Conservation (phyloP, 345 rosid genomes). For the Hibiscus trionum region DNA sequence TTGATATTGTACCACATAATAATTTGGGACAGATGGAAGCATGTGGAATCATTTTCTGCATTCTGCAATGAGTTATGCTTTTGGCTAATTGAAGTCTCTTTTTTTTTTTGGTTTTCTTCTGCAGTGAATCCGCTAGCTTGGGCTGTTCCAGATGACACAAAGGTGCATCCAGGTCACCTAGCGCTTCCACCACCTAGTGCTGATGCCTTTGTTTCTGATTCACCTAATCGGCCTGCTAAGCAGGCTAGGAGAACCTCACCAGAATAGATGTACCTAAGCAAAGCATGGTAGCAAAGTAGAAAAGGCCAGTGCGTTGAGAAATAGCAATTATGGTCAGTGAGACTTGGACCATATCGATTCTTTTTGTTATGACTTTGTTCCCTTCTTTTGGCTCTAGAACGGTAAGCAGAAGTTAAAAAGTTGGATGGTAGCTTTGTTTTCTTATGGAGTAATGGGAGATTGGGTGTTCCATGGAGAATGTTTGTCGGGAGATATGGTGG, state of each 20-base stretch:
- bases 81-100: neutral
- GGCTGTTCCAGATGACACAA: conserved; percentile 29
- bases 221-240: conserved; percentile 17
- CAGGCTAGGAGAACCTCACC: conserved; percentile 19
- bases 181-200: conserved; percentile 17
- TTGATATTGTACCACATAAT: neutral
- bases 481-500: neutral
- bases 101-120: neutral
- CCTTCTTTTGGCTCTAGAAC: neutral
- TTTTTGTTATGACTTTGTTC: neutral
- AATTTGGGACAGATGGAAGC: neutral
- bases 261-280: neutral
- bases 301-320: neutral
- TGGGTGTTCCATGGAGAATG: neutral
- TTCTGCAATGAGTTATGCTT: neutral
- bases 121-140: conserved; percentile 44
- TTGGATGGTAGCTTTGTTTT: neutral
- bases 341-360: neutral
- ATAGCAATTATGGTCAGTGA: neutral
- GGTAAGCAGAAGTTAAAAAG: neutral
- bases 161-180: conserved; percentile 28
- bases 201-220: conserved; percentile 12
- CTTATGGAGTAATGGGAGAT: neutral
- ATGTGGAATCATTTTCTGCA: neutral
- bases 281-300: neutral